phyloP scores from a whole-genome alignment of 78 protist species.

The Dictyostelium discoideum region DNA sequence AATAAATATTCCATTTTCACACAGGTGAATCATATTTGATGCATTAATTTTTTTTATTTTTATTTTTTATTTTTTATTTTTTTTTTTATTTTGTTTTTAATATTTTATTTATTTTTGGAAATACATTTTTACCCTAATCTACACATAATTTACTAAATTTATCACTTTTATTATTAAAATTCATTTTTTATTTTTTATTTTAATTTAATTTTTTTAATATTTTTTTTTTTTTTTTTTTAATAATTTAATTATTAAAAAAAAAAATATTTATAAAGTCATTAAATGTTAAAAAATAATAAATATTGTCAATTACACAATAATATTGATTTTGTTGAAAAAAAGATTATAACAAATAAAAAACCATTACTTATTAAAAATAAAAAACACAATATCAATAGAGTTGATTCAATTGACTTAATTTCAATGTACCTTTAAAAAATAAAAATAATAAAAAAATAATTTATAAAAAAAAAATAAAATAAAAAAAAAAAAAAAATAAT shows the following conservation, averaged over 20 bases:
- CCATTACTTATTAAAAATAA: background rate
- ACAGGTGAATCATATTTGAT: background rate
- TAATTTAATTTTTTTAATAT: background rate
- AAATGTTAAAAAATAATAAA: background rate
- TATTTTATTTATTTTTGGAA: background rate
- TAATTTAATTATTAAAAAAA: background rate
- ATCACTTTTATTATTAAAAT: background rate
- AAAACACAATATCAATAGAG: background rate
- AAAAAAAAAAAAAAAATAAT: background rate
- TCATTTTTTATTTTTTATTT: background rate
- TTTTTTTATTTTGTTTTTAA: background rate
- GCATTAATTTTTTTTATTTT: too few relatives aligned
- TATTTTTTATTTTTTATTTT: background rate
- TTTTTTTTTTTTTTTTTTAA: background rate
- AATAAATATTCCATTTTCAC: background rate
- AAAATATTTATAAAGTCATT: background rate
- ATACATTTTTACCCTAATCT: background rate
- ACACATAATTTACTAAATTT: background rate
- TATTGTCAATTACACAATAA: background rate
- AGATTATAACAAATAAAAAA: background rate
- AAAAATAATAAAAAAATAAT: too few relatives aligned
- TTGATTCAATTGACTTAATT: background rate
- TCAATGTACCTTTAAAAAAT: background rate
- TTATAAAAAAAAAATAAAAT: background rate
- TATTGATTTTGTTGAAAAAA: background rate